Conservation (phyloP, 192 early-diverging fungal genomes). For the Mortierella antarctica region DNA sequence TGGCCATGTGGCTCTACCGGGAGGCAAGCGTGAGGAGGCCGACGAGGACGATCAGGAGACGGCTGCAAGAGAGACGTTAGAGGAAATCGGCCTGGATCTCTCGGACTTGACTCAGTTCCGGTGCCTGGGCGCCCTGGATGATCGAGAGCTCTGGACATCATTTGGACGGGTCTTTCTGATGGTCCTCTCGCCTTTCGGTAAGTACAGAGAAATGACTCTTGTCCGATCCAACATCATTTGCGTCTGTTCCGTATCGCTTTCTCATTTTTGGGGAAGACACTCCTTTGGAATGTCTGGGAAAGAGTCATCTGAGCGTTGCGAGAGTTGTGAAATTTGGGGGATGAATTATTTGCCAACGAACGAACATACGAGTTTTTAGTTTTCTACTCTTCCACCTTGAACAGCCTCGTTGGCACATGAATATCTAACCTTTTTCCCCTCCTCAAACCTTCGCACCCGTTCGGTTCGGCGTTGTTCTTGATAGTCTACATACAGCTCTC, state of each 20-base stretch:
- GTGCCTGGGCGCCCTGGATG: slow-evolving; percentile 53
- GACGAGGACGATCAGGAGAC: slow-evolving; percentile 58
- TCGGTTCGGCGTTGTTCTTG: slow-evolving; percentile 3
- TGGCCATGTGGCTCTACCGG: slow-evolving; percentile 59
- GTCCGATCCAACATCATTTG: not conserved
- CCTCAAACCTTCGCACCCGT: not conserved
- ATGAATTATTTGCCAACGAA: slow-evolving; percentile 41
- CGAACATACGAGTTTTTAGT: slow-evolving; percentile 1
- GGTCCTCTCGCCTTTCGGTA: slow-evolving; percentile 60
- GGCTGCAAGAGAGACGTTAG: slow-evolving; percentile 54
- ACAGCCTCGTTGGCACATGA: slow-evolving; percentile 6
- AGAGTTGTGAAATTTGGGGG: slow-evolving; percentile 5
- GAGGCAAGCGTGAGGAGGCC: slow-evolving; percentile 53
- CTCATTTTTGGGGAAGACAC: not conserved
- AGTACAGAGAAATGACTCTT: not conserved
- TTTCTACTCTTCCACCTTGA: not conserved
- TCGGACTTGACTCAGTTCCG: slow-evolving; percentile 47
- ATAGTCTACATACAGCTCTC: slow-evolving; percentile 58
- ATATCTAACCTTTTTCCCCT: not conserved
- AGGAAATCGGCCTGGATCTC: slow-evolving; percentile 56
- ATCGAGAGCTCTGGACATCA: slow-evolving; percentile 58
- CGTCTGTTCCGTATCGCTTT: not conserved
- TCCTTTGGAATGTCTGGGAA: not conserved
- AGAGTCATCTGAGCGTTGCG: not conserved
- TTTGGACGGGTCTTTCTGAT: slow-evolving; percentile 57